Base-by-base conservation (phyloP, 495 filamentous ascomycete genomes). In the Aspergillus asperescens region DNA sequence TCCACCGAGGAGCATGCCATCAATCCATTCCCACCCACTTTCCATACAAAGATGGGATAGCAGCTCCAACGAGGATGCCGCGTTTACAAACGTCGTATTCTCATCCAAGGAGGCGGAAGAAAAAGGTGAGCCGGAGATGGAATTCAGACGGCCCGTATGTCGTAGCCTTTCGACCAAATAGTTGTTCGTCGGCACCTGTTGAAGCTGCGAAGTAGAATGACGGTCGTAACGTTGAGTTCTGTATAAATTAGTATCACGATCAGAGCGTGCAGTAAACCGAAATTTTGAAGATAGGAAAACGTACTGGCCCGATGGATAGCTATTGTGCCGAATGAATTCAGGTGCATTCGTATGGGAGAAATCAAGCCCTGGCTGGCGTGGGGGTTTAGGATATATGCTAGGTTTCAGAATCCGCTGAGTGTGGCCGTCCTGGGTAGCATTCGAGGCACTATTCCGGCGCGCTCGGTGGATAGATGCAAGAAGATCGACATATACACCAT, bases 1-100 rank as follows among this genome's bases (percentile, higher is more conserved):
- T 5, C 93, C 93, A 28, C 86, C 91, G 13, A 98, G 79, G 19
- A 96, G 73, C 79, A 98, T 95, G 13, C 94, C 93, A 66, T 97
- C 92, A 49, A 92, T 82, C 93, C 93, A 98, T 58, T 85, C 81
- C 90, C 92, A 95, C 13, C 79, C 80, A 62, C 89, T 92, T 60
- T 95, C 87, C 58, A 83, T 83, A 66, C 91, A 95, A 22, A 96
- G 71, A 57, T 82, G 82, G 24, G 83, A 86, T 9, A 98, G 72
- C 66, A 90, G 85, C 25, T 93, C 86, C 32, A 96, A 68, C 28
- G 90, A 86, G 13, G 80, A 76, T 45, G 75, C 79, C 2, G 91
- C 90, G 58, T 69, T 74, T 10, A 59, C 55, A 15, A 64, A 49
- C 1, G 66, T 62, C 8, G 67, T 65, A n/a, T 55, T 63, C 19